Percentiles rank a stretch among this genome's conserved stretches.
These are phyloP conservation scores for Globisporangium rhizosaccharum DNA, from an alignment of 352 stramenopile species.

Conservation along the genomic window DNA sequence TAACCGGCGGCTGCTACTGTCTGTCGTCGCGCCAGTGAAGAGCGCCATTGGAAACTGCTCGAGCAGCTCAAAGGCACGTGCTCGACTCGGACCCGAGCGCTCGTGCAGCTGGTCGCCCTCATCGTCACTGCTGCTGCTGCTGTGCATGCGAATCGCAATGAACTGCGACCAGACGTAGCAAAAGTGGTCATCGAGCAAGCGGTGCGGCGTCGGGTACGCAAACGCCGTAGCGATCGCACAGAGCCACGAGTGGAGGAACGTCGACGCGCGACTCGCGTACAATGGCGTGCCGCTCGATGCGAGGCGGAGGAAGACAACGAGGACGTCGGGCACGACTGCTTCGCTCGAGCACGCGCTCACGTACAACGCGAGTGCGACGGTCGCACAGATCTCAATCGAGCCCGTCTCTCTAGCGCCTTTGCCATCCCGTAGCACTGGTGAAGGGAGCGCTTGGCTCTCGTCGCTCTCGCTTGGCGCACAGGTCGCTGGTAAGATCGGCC, in stretches of 20 bases:
- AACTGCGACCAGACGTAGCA: slow-evolving; percentile 44
- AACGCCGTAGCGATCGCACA: slow-evolving; percentile 38
- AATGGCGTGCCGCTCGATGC: slow-evolving; percentile 27
- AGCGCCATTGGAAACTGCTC: slow-evolving; percentile 31
- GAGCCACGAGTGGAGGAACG: slow-evolving; percentile 42
- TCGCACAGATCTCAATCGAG: slow-evolving; percentile 33
- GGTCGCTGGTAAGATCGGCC: slow-evolving; percentile 19
- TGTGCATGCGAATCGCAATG: slow-evolving; percentile 8
- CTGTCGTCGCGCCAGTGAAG: slow-evolving; percentile 1
- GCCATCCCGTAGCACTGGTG: background rate
- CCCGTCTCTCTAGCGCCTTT: slow-evolving; percentile 4
- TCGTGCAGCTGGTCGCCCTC: background rate
- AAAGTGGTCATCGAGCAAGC: slow-evolving; percentile 69
- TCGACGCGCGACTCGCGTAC: slow-evolving; percentile 28
- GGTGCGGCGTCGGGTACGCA: slow-evolving; percentile 30
- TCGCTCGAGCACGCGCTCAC: slow-evolving; percentile 62
- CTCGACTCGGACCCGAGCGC: background rate
- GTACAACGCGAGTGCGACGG: slow-evolving; percentile 51
- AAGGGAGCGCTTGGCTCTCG: background rate
- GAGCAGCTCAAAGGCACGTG: slow-evolving; percentile 12
- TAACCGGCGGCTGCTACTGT: background rate
- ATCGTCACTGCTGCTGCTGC: background rate
- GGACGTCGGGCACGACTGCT: slow-evolving; percentile 39
- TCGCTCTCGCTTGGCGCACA: background rate
- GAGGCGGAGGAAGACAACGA: slow-evolving; percentile 48